Percentiles rank a stretch among this genome's conserved stretches.
These are phyloP conservation scores for Hordeum pubiflorum DNA, from an alignment of 202 grass and related monocot species.

Conservation along the genomic window DNA sequence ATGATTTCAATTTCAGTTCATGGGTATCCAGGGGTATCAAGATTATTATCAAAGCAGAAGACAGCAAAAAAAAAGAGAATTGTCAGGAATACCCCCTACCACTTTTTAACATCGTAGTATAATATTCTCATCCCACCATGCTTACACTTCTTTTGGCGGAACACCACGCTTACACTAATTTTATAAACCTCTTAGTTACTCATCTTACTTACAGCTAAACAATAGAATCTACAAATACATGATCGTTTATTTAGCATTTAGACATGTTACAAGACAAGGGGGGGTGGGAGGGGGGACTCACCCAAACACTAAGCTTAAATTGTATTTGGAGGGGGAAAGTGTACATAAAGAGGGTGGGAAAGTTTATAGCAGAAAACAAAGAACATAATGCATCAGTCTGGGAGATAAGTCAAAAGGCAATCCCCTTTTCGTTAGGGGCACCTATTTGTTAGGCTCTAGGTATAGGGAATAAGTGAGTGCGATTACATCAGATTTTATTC, in stretches of 20 bases:
- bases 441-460: conserved; percentile 41
- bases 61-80: conserved; percentile 25
- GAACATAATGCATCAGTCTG: not conserved
- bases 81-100: conserved; percentile 13
- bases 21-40: not conserved
- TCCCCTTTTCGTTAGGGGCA: conserved; percentile 30
- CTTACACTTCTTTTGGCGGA: not conserved
- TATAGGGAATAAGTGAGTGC: conserved; percentile 61
- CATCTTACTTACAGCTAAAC: not conserved
- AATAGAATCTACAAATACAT: not conserved
- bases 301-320: conserved; percentile 22
- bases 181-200: conserved; percentile 15
- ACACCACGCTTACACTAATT: not conserved
- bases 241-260: not conserved
- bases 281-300: not conserved
- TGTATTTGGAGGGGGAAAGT: not conserved
- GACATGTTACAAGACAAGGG: not conserved
- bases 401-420: conserved; percentile 56
- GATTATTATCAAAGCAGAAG: conserved; percentile 25
- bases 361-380: conserved; percentile 3
- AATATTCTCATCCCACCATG: conserved; percentile 31
- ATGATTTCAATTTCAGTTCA: conserved; percentile 35
- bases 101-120: conserved; percentile 27
- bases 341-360: not conserved
- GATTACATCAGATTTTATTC: conserved; percentile 73